Percentiles rank a stretch among this genome's conserved stretches.
phyloP scores from a whole-genome alignment of 78 protist species.

The Tieghemostelium lacteum region DNA sequence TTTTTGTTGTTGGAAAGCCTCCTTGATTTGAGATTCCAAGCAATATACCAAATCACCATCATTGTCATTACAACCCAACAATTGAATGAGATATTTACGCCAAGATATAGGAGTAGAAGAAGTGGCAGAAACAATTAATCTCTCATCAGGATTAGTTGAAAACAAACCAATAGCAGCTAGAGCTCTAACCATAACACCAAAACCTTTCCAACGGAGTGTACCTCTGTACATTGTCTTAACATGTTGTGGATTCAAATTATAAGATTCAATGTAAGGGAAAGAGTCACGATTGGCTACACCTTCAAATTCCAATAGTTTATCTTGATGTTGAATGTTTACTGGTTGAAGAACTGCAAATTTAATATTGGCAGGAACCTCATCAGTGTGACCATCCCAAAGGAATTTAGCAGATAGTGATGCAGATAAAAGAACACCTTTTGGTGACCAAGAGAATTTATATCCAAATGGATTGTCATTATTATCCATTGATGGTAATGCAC shows the following conservation, averaged over 20 bases:
- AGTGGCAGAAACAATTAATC: conserved; percentile 3
- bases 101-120: conserved; percentile 1
- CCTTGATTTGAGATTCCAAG: conserved; percentile 28
- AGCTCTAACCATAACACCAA: conserved; percentile 61
- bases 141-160: conserved; percentile 8
- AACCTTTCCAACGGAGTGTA: conserved; percentile 79
- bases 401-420: conserved; percentile 58
- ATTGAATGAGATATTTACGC: conserved; percentile 33
- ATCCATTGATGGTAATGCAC: conserved; percentile 93
- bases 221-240: conserved; percentile 80
- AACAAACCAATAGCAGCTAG: conserved; percentile 39
- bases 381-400: conserved; percentile 48
- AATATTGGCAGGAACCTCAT: conserved; percentile 58
- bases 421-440: conserved; percentile 90
- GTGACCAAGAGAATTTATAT: conserved; percentile 94
- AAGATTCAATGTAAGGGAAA: conserved; percentile 53
- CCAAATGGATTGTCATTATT: conserved; percentile 79
- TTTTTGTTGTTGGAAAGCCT: conserved; percentile 14
- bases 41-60: conserved; percentile 31
- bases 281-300: conserved; percentile 83
- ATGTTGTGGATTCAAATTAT: conserved; percentile 22
- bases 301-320: conserved; percentile 50
- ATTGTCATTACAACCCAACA: conserved; percentile 57
- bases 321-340: conserved; percentile 26
- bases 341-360: conserved; percentile 53